Evolutionary conservation across 2,329 filamentous ascomycete genomes (phyloP).

Genomic region (Emergomyces orientalis): DNA sequence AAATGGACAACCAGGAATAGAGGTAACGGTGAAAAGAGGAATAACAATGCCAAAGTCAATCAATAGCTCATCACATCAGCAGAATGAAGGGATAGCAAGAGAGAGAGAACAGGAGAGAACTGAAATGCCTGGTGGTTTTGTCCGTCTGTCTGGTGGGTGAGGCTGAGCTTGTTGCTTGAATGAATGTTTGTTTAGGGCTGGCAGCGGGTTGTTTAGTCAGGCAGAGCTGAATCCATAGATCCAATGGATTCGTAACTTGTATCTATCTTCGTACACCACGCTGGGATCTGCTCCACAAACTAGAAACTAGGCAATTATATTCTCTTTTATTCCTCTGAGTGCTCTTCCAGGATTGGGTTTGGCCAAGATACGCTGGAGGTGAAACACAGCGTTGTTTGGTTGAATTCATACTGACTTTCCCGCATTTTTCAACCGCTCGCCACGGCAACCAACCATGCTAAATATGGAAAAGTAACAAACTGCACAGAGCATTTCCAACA

Average conservation of each 20-base stretch:
- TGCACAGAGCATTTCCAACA: too few relatives aligned
- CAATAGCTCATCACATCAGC: background rate
- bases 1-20: too few relatives aligned
- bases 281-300: too few relatives aligned
- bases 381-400: too few relatives aligned
- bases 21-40: background rate
- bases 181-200: background rate
- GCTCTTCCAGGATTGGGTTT: too few relatives aligned
- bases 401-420: too few relatives aligned
- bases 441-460: background rate
- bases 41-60: background rate
- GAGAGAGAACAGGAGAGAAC: background rate
- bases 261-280: too few relatives aligned
- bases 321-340: too few relatives aligned
- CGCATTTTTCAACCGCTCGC: background rate
- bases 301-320: too few relatives aligned
- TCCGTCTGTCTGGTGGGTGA: background rate
- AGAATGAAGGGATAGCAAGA: background rate
- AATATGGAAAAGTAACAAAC: too few relatives aligned
- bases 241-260: too few relatives aligned
- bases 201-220: background rate
- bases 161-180: background rate
- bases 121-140: background rate
- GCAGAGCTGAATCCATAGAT: background rate
- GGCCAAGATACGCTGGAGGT: too few relatives aligned